Evolutionary conservation across 176 grass and related monocot species (phyloP).

Genomic region (Eremochloa ophiuroides): DNA sequence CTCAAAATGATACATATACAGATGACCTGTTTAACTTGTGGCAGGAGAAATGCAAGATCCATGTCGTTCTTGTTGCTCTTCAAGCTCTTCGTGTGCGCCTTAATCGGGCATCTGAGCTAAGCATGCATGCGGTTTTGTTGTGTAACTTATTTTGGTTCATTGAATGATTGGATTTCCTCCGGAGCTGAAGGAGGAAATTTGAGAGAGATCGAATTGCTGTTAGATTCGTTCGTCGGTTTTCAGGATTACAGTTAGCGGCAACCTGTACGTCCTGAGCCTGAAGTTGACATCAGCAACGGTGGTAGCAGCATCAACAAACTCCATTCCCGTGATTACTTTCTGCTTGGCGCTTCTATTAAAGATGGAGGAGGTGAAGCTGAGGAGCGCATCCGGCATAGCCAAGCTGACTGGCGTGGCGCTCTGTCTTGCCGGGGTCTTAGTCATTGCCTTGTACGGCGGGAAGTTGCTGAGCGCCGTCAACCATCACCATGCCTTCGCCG

Average conservation of each 20-base stretch:
- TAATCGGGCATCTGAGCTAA: not conserved
- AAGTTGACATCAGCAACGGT: not conserved
- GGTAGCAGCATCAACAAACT: not conserved
- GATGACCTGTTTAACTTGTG: not conserved
- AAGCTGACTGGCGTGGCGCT: conserved; percentile 45
- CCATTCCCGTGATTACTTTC: not conserved
- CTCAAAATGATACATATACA: not conserved
- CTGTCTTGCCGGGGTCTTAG: conserved; percentile 51
- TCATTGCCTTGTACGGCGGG: conserved; percentile 55
- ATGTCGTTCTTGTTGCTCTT: not conserved
- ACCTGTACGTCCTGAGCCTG: not conserved
- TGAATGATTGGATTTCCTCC: not conserved
- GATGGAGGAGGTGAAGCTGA: conserved; percentile 53
- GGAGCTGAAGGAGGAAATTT: not conserved
- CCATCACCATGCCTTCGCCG: conserved; percentile 32
- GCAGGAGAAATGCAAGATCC: not conserved
- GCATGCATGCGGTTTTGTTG: not conserved
- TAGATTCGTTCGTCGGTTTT: not conserved
- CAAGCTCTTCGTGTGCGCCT: not conserved
- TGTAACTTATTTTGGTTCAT: not conserved
- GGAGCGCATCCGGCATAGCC: conserved; percentile 32
- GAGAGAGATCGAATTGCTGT: not conserved
- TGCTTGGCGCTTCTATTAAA: conserved; percentile 1
- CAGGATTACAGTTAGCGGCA: not conserved
- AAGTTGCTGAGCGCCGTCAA: conserved; percentile 42